A percentile compares a stretch with the other conserved stretches of the same genome.
phyloP scores from a whole-genome alignment of 495 filamentous ascomycete genomes.

The Lasiosphaeriaceae sp. region DNA sequence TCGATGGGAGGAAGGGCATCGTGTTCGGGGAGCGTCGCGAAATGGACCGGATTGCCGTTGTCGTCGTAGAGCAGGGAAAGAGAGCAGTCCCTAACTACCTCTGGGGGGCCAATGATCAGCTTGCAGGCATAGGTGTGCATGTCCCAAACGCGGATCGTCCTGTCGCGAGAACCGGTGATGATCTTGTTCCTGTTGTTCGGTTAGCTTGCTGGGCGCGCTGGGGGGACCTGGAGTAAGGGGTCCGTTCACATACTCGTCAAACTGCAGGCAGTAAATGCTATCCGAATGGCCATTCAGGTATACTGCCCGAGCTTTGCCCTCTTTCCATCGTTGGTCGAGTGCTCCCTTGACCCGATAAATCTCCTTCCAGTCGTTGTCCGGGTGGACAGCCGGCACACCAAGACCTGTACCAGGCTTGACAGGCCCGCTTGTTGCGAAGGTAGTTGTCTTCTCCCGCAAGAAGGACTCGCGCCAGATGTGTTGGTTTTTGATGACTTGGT shows the following conservation, averaged over 20 bases:
- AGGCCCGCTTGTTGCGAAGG: constrained; percentile 47
- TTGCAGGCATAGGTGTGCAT: constrained; percentile 77
- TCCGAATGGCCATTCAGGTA: constrained; percentile 91
- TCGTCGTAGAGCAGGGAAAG: constrained; percentile 39
- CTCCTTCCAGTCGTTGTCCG: constrained; percentile 72
- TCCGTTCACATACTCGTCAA: constrained; percentile 79
- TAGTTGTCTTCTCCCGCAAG: constrained; percentile 56
- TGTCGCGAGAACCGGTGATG: constrained; percentile 92
- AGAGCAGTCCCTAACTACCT: constrained; percentile 39
- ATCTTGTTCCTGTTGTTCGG: constrained; percentile 68
- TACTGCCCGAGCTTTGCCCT: constrained; percentile 71
- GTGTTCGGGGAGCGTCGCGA: constrained; percentile 40
- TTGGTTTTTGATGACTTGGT: constrained; percentile 53
- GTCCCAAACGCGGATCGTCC: constrained; percentile 94
- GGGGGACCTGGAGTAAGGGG: neutral
- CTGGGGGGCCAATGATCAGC: constrained; percentile 67
- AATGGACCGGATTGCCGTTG: constrained; percentile 41
- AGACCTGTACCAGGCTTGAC: constrained; percentile 42
- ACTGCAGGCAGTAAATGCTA: constrained; percentile 96
- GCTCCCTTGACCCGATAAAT: constrained; percentile 73
- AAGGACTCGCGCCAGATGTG: constrained; percentile 80
- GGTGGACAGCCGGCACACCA: constrained; percentile 46
- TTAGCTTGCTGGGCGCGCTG: constrained; percentile 15
- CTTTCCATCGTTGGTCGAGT: constrained; percentile 74
- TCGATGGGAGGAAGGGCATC: constrained; percentile 16